These are phyloP conservation scores for Albizia julibrissin DNA, from an alignment of 306 rosid species.

Conservation along the genomic window DNA sequence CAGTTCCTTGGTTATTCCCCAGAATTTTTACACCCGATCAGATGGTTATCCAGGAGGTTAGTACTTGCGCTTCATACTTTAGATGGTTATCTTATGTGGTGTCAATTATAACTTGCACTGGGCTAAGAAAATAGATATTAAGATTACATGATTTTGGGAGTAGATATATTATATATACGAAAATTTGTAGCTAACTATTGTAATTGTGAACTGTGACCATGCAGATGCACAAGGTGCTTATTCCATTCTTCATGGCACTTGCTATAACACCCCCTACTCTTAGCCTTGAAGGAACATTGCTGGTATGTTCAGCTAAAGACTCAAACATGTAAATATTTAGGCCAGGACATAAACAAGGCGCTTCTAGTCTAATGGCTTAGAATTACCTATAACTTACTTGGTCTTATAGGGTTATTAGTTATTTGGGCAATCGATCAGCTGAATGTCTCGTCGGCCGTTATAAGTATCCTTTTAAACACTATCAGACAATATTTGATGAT, in stretches of 20 bases:
- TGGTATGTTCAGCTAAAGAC: slow-evolving; percentile 54
- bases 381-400: slow-evolving; percentile 5
- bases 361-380: neutral
- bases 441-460: neutral
- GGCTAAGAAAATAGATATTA: neutral
- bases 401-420: neutral
- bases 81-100: slow-evolving; percentile 4
- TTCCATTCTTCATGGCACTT: slow-evolving; percentile 76
- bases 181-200: slow-evolving; percentile 12
- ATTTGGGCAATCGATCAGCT: neutral
- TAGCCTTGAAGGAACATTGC: slow-evolving; percentile 90
- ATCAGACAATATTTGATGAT: neutral
- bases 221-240: slow-evolving; percentile 88
- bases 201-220: slow-evolving; percentile 20
- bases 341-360: neutral
- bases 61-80: slow-evolving; percentile 34
- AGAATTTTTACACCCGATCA: slow-evolving; percentile 72
- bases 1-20: slow-evolving; percentile 83
- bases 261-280: slow-evolving; percentile 75
- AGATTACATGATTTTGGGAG: neutral
- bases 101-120: neutral
- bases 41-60: slow-evolving; percentile 74
- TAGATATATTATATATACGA: slow-evolving; percentile 6
- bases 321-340: slow-evolving; percentile 20
- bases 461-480: neutral